Base-by-base conservation (phyloP, 129 eudicot species). In the Erigeron canadensis region DNA sequence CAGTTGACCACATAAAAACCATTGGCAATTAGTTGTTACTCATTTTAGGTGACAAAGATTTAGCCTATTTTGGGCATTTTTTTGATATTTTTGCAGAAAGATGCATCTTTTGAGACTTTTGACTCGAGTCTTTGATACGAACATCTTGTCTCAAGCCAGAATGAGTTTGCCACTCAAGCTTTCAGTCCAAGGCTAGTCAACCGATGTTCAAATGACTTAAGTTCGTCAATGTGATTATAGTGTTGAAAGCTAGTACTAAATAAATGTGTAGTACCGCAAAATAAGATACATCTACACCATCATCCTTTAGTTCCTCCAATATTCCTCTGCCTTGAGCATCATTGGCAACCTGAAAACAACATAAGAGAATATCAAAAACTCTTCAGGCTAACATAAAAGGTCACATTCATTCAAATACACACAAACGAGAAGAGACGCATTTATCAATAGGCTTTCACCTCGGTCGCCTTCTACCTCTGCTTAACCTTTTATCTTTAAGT, bases 291-390 rank as follows among this genome's bases (percentile, higher is more conserved):
- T 94, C 95, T n/a, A 94, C 96, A 44, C 93, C 83, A 79, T 94
- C 98, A 79, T 90, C 86, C 77, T 87, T 86, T 38, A 92, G 67
- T 76, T 92, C 96, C 67, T 92, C 95, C 84, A 92, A 70, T 46
- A 92, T 83, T n/a, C 94, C 95, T 77, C 88, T 87, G 51, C 98
- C 98, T 83, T 92, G 95, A 83, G 91, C 81, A 81, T 92, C 98
- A 76, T 78, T 83, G 23, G 98, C 95, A 79, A 92, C 94, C 98
- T 92, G 84, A 54, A 65, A 69, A 63, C 12, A 69, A 83, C 9
- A 50, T 38, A 37, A 37, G 71, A 51, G 67, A 48, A 60, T 65
- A 21, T 16, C 10, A n/a, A 63, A 65, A 75, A 54, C 57, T 1
- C 65, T 40, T 65, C 40, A 15, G 21, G 65, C 21, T 51, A 74